Base-by-base conservation (phyloP, 1,139 yeast species). In the Zygosaccharomyces pseudobailii region DNA sequence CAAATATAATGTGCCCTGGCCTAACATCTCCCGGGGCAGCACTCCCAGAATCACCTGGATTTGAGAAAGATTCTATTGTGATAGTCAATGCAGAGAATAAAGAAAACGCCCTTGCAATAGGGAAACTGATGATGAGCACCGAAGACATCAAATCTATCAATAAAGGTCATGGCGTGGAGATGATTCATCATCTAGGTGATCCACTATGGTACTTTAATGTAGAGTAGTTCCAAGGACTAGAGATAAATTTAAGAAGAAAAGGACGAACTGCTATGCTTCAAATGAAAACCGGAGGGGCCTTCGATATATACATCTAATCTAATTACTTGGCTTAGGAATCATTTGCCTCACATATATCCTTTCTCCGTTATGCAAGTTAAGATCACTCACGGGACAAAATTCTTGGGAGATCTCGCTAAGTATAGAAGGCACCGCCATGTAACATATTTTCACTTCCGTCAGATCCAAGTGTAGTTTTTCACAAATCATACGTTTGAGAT, bases 1-100 rank as follows among this genome's bases (percentile, higher is more conserved):
- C 97, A 30, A 89, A 89, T 63, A 86, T 90, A 59, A 90, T 89
- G 97, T 90, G 97, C 70, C 97, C 97, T 4, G 98, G 98, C 23
- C 75, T 90, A 55, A 90, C 97, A 0, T 87, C 96, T 19, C 76
- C 87, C 7, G 97, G 97, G 38, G 97, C 96, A 25, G 69, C 72
- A 49, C 72, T 90, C 52, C 97, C 97, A 10, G 92, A 84, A 25
- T 76, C 80, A 28, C 74, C 78, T 25, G 76, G 78, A 19, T 69
- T 76, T 60, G 82, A 80, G 44, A 74, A 79, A 58, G 95, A 79
- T 48, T 75, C 82, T 21, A 76, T 87, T 35, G 96, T 90, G 31
- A 77, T 87, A 6, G 79, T 90, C 33, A 85, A 84, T 63, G 97
- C 97, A 37, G 97, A 90, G 69, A 96, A 96, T 48, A 90, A 90